Base-by-base conservation (phyloP, 78 protist species). In the Mantamonas sphyraenae region DNA sequence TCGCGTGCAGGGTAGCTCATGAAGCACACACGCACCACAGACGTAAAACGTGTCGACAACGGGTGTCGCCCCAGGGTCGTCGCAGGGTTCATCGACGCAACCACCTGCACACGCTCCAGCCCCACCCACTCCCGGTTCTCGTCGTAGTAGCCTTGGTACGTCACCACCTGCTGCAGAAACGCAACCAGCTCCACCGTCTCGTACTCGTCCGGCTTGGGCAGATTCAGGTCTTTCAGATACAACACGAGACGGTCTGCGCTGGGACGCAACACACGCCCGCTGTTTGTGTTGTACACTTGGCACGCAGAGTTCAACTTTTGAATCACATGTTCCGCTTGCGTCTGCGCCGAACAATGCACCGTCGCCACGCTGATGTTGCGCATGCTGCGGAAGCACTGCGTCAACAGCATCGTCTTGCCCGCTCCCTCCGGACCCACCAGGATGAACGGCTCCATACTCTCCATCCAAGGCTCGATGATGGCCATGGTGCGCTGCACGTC, bases 141-240 rank as follows among this genome's bases (percentile, higher is more conserved):
- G 77, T 88, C 93, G 69, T 75, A 91, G 77, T 89, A 93, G 0
- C 97, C 93, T 1, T 40, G 10, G 78, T 85, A 79, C 31, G 81
- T 47, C 68, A 87, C 65, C 31, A 88, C n/a, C 84, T 91, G 95
- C 73, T 88, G 92, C 37, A 85, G 68, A 57, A 91, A 85, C 7
- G 89, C 58, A 34, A 83, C 64, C 24, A 85, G 72, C 73, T 80
- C 76, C 17, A 60, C 50, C 33, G 95, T 91, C 31, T 57, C 86
- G 76, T 87, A 91, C 74, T 80, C 61, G 81, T 91, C 95, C 3
- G 91, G 88, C 79, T 71, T 80, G 26, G 95, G 93, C 71, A 91
- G 76, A 77, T 91, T 88, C 56, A 91, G 12, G 71, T 91, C 89
- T 71, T 85, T 80, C 38, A 82, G 70, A 71, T 63, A 68, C 45